These are phyloP conservation scores for Volvox reticuliferus DNA, from an alignment of 139 green algal species.

Conservation along the genomic window DNA sequence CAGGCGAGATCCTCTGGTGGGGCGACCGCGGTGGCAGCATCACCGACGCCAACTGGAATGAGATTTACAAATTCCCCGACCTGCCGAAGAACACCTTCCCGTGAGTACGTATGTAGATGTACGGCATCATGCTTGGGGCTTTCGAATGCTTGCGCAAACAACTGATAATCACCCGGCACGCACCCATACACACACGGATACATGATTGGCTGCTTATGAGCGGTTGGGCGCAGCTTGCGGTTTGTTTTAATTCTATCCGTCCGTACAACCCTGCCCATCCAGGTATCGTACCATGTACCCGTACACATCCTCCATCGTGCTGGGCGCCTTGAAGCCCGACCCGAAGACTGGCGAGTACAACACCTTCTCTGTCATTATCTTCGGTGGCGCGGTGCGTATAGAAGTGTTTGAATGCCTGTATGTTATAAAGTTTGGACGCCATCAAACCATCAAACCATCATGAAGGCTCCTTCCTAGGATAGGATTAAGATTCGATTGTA, in stretches of 20 bases:
- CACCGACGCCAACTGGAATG: not conserved
- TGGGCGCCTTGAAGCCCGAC: not conserved
- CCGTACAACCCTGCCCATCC: not conserved
- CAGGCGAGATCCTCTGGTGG: constrained; percentile 23
- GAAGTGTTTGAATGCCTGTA: too few species aligned
- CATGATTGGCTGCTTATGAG: too few species aligned
- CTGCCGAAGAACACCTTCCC: not conserved
- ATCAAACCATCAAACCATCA: too few species aligned
- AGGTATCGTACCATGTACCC: not conserved
- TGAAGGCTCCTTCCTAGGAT: too few species aligned
- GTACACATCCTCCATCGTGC: not conserved
- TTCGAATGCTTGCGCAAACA: too few species aligned
- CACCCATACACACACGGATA: too few species aligned
- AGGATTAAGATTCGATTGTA: too few species aligned
- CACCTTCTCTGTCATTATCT: not conserved
- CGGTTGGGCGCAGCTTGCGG: too few species aligned
- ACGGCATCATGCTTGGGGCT: too few species aligned
- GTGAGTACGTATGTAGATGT: not conserved
- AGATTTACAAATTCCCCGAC: not conserved
- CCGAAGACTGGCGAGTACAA: not conserved
- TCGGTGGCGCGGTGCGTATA: not conserved
- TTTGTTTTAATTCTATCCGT: too few species aligned
- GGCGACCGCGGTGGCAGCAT: not conserved
- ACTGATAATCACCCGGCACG: too few species aligned
- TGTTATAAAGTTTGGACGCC: too few species aligned